Evolutionary conservation across 2,329 filamentous ascomycete species (phyloP).

Genomic region (Sclerotinia nivalis): DNA sequence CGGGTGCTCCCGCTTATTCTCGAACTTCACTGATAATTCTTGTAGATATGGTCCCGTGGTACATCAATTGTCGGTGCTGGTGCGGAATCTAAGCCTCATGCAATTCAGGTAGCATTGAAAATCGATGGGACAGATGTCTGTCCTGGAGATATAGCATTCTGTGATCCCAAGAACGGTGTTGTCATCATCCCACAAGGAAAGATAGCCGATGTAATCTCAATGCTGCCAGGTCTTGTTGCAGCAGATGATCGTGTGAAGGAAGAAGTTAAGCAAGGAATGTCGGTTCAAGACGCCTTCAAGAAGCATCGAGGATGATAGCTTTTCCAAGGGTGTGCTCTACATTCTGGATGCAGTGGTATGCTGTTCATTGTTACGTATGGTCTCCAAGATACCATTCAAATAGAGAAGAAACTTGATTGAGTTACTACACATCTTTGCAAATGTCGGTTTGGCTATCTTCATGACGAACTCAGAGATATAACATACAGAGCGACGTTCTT

Average conservation of each 20-base stretch:
- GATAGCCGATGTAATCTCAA: conserved; percentile 58
- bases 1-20: not conserved
- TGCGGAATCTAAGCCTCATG: conserved; percentile 57
- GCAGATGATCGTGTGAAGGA: conserved; percentile 63
- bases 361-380: not conserved
- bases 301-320: conserved; percentile 37
- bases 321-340: not conserved
- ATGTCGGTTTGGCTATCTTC: not conserved
- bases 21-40: conserved; percentile 16
- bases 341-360: not conserved
- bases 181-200: conserved; percentile 65
- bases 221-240: conserved; percentile 44
- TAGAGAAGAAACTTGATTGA: not conserved
- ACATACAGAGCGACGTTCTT: not conserved
- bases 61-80: conserved; percentile 60
- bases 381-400: not conserved
- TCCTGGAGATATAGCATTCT: conserved; percentile 68
- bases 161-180: conserved; percentile 68
- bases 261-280: conserved; percentile 63
- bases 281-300: conserved; percentile 66
- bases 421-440: not conserved
- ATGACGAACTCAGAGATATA: not conserved
- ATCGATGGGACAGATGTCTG: conserved; percentile 48
- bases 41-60: conserved; percentile 56
- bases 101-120: conserved; percentile 49